A percentile compares a stretch with the other conserved stretches of the same genome.
Evolutionary conservation across 352 stramenopile genomes (phyloP).

Genomic region (Globisporangium apiculatum): DNA sequence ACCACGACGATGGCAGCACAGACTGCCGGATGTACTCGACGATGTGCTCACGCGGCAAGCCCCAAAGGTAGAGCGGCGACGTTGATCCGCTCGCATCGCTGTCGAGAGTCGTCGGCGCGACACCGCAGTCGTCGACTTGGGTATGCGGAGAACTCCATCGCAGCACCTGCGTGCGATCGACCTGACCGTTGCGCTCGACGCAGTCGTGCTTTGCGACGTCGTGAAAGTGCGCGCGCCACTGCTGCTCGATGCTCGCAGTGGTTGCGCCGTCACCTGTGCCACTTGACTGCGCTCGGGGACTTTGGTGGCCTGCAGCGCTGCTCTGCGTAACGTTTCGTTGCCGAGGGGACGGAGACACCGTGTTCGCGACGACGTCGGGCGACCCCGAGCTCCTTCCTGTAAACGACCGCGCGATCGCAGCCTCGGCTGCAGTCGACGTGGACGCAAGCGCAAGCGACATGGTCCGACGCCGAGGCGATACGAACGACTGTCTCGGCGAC

Average conservation of each 20-base stretch:
- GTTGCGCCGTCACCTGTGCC: slow-evolving; percentile 13
- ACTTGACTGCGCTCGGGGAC: background rate
- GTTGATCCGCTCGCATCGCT: slow-evolving; percentile 4
- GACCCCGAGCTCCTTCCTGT: background rate
- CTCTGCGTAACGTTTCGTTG: slow-evolving; percentile 1
- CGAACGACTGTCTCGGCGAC: slow-evolving; percentile 12
- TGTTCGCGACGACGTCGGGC: background rate
- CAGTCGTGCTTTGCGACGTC: slow-evolving; percentile 18
- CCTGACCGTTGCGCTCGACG: slow-evolving; percentile 23
- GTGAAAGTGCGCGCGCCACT: slow-evolving; percentile 42
- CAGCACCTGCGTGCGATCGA: slow-evolving; percentile 51
- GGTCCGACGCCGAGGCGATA: slow-evolving; percentile 1
- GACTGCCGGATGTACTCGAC: slow-evolving; percentile 76
- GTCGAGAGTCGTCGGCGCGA: background rate
- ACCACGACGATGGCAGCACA: slow-evolving; percentile 54
- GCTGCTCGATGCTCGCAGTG: slow-evolving; percentile 28
- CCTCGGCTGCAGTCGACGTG: background rate
- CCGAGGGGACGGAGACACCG: slow-evolving; percentile 9
- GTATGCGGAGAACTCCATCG: slow-evolving; percentile 11
- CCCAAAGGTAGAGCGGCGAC: slow-evolving; percentile 50
- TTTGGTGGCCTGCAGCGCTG: background rate
- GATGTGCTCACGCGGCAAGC: slow-evolving; percentile 59
- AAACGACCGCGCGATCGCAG: background rate
- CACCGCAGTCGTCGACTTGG: background rate
- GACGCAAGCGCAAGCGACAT: background rate